Conservation (phyloP, 2,329 filamentous ascomycete genomes). For the Nothopassalora personata region DNA sequence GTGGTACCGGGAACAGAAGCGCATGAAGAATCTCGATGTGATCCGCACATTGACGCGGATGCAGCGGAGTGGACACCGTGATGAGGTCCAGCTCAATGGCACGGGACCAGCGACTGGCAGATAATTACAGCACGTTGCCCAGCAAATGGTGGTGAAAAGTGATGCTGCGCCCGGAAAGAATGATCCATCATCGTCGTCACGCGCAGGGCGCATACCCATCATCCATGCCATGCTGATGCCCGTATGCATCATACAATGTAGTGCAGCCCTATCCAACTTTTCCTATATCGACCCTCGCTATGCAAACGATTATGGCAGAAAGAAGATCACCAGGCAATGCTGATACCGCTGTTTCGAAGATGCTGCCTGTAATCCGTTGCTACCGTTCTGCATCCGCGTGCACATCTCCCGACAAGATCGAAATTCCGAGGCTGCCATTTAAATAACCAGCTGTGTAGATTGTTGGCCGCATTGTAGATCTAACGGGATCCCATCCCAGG, state of each 20-base stretch:
- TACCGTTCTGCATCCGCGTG: background rate
- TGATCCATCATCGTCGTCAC: background rate
- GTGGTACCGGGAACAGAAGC: background rate
- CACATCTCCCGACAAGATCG: background rate
- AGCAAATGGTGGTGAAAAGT: background rate
- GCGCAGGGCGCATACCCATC: background rate
- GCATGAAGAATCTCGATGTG: background rate
- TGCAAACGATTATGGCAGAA: background rate
- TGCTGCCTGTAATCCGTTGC: background rate
- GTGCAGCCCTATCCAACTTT: background rate
- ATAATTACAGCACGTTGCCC: background rate
- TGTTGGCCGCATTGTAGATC: no score
- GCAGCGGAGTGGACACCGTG: background rate
- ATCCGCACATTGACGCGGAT: background rate
- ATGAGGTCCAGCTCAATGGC: background rate
- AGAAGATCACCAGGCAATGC: background rate
- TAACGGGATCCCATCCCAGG: constrained; percentile 9
- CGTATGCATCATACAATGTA: background rate
- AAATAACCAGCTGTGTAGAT: background rate
- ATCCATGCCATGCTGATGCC: background rate
- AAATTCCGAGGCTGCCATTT: background rate
- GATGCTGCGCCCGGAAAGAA: background rate
- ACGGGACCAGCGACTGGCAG: background rate
- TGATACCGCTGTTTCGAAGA: background rate
- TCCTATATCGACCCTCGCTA: background rate